These are phyloP conservation scores for Stenogyne calaminthoides DNA, from an alignment of 305 asterid genomes.

Conservation along the genomic window DNA sequence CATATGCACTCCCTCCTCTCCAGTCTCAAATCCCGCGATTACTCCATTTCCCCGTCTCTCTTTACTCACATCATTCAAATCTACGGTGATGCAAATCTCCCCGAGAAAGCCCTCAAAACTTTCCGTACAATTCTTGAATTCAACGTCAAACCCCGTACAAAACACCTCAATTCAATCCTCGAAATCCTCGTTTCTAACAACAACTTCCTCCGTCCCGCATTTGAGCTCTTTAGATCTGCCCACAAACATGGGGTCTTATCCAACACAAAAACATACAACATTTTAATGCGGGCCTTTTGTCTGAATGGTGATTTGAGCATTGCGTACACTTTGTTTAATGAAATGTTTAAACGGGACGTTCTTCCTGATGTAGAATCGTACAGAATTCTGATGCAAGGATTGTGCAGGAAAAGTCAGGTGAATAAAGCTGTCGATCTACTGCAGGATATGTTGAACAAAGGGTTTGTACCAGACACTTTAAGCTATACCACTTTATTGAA, in stretches of 20 bases:
- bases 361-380: slow-evolving; percentile 80
- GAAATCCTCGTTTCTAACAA: slow-evolving; percentile 59
- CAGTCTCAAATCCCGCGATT: slow-evolving; percentile 54
- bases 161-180: slow-evolving; percentile 79
- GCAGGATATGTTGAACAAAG: slow-evolving; percentile 96
- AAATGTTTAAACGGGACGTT: slow-evolving; percentile 78
- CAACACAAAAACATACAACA: slow-evolving; percentile 75
- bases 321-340: slow-evolving; percentile 68
- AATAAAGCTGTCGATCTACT: slow-evolving; percentile 78
- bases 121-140: slow-evolving; percentile 82
- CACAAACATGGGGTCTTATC: slow-evolving; percentile 64
- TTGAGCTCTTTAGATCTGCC: slow-evolving; percentile 78
- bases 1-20: slow-evolving; percentile 62
- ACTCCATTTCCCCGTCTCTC: slow-evolving; percentile 64
- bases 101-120: slow-evolving; percentile 70
- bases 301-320: slow-evolving; percentile 68
- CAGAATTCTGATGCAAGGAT: slow-evolving; percentile 78
- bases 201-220: slow-evolving; percentile 67
- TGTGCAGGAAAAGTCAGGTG: slow-evolving; percentile 94
- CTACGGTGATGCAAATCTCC: slow-evolving; percentile 74
- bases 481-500: slow-evolving; percentile 83
- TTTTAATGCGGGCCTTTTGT: slow-evolving; percentile 82
- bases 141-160: slow-evolving; percentile 65
- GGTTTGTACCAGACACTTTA: slow-evolving; percentile 77
- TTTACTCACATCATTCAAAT: slow-evolving; percentile 74